A percentile compares a stretch with the other conserved stretches of the same genome.
These are phyloP conservation scores for Dillenia suffruticosa DNA, from an alignment of 164 flowering plant species.

Conservation along the genomic window DNA sequence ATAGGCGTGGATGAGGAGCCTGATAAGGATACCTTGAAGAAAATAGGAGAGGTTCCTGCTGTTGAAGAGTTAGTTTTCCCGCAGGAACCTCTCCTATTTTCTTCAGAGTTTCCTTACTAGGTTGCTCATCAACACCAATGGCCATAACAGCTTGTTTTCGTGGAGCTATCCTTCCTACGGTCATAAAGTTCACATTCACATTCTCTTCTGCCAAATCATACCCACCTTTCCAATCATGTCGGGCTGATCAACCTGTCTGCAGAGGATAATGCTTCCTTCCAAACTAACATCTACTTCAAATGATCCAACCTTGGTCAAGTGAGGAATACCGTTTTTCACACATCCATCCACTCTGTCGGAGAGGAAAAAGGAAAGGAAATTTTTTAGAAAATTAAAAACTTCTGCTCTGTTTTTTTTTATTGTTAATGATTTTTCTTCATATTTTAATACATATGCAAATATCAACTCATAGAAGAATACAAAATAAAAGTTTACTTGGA, in stretches of 20 bases:
- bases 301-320: conserved; percentile 81
- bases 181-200: conserved; percentile 87
- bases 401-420: too few relatives aligned
- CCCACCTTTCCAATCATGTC: conserved; percentile 88
- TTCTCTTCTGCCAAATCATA: conserved; percentile 69
- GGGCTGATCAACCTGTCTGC: conserved; percentile 94
- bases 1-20: conserved; percentile 85
- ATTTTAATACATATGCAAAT: too few relatives aligned
- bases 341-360: too few relatives aligned
- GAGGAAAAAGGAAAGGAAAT: too few relatives aligned
- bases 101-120: conserved; percentile 48
- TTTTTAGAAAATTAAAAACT: too few relatives aligned
- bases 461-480: too few relatives aligned
- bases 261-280: conserved; percentile 81
- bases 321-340: conserved; percentile 83
- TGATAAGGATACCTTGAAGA: conserved; percentile 44
- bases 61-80: conserved; percentile 81
- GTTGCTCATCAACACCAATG: conserved; percentile 81
- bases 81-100: conserved; percentile 75
- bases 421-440: too few relatives aligned
- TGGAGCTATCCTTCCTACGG: conserved; percentile 78
- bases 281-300: conserved; percentile 89
- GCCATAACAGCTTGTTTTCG: conserved; percentile 86
- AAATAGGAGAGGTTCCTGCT: conserved; percentile 58
- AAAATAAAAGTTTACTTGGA: too few relatives aligned